Percentiles rank a stretch among this genome's conserved stretches.
Evolutionary conservation across 345 rosid species (phyloP).

Genomic region (Boechera retrofracta): DNA sequence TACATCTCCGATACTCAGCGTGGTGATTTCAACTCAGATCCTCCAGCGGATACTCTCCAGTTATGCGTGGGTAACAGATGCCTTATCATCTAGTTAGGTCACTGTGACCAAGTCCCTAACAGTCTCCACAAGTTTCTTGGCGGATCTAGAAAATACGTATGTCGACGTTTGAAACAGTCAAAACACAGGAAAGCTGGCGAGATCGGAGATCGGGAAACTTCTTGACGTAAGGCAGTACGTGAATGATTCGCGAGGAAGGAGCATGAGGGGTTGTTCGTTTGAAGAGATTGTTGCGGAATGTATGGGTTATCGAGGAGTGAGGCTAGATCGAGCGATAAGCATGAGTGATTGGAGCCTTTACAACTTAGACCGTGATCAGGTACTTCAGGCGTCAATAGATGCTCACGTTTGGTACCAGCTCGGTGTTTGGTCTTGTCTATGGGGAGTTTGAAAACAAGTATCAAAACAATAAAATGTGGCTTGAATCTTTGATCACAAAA

Average conservation of each 20-base stretch:
- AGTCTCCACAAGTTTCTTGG: neutral
- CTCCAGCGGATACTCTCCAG: constrained; percentile 10
- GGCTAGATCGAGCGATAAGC: constrained; percentile 36
- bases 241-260: constrained; percentile 1
- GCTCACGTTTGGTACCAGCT: constrained; percentile 35
- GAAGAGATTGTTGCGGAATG: constrained; percentile 44
- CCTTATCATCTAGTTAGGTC: constrained; percentile 2
- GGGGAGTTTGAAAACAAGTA: constrained; percentile 15
- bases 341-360: constrained; percentile 44
- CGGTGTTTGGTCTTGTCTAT: constrained; percentile 31
- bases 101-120: constrained; percentile 25
- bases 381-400: constrained; percentile 42
- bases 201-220: constrained; percentile 25
- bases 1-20: too few relatives aligned
- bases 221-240: constrained; percentile 41
- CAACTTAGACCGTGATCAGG: constrained; percentile 30
- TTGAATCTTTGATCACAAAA: neutral
- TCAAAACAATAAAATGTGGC: neutral
- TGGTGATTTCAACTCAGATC: too few relatives aligned
- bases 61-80: constrained; percentile 13
- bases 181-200: constrained; percentile 38
- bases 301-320: constrained; percentile 45
- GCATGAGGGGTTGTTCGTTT: constrained; percentile 25
- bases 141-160: constrained; percentile 23
- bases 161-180: constrained; percentile 22